Evolutionary conservation across 345 rosid genomes (phyloP).

Genomic region (Angophora floribunda): DNA sequence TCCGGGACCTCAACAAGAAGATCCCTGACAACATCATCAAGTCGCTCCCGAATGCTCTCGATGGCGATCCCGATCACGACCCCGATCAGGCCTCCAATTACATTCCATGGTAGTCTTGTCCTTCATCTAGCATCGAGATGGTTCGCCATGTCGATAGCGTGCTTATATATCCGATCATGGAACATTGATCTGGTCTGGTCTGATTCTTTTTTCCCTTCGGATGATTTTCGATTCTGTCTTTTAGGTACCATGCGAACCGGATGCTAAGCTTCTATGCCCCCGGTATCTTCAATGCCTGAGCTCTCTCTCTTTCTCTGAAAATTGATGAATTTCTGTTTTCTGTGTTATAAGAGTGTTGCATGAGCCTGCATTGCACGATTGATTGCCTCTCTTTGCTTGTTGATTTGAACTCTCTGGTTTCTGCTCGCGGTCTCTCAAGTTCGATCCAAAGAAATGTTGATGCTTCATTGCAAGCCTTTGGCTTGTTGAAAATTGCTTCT

Average conservation of each 20-base stretch:
- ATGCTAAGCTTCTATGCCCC: conserved; percentile 98
- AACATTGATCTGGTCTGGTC: neutral
- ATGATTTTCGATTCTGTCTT: neutral
- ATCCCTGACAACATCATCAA: conserved; percentile 84
- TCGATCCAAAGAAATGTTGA: neutral
- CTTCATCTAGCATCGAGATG: neutral
- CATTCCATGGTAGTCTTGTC: conserved; percentile 60
- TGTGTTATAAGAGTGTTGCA: neutral
- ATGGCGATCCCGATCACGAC: conserved; percentile 8
- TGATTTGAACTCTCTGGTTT: neutral
- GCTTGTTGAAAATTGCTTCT: neutral
- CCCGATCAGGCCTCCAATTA: conserved; percentile 21
- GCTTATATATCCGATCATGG: neutral
- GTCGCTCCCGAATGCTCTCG: conserved; percentile 12
- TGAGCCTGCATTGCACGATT: neutral
- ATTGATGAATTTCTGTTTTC: neutral
- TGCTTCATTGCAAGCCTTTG: neutral
- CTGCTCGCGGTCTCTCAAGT: neutral
- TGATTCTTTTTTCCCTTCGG: neutral
- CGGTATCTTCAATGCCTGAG: conserved; percentile 30
- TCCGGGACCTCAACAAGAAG: conserved; percentile 92
- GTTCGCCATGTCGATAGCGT: neutral
- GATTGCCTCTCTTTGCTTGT: neutral
- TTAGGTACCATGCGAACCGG: conserved; percentile 93
- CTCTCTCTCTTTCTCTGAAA: neutral